Evolutionary conservation across 441 rosid genomes (phyloP).

Genomic region (Eutrema salsugineum): DNA sequence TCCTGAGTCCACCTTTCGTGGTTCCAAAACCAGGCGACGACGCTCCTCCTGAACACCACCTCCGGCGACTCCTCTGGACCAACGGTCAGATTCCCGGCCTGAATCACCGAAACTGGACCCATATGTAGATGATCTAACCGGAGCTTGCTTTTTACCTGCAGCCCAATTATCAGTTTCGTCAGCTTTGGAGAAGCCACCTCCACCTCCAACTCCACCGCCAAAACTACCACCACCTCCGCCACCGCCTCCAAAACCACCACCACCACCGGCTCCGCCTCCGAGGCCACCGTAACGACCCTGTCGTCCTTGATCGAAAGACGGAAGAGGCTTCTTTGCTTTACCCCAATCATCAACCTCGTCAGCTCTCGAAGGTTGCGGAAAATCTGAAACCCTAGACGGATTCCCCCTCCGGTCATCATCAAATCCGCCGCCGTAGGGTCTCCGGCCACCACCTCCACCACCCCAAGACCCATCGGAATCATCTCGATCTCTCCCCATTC

Average conservation of each 20-base stretch:
- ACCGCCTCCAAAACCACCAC: conserved; percentile 41
- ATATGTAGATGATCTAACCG: conserved; percentile 48
- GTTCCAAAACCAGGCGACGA: conserved; percentile 61
- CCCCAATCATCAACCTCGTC: conserved; percentile 86
- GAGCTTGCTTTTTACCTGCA: conserved; percentile 46
- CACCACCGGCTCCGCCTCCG: conserved; percentile 54
- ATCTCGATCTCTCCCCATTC: conserved; percentile 44
- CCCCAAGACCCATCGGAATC: conserved; percentile 55
- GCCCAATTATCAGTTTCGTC: conserved; percentile 53
- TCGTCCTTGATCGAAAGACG: conserved; percentile 52
- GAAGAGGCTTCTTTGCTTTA: conserved; percentile 44
- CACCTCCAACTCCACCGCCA: conserved; percentile 69
- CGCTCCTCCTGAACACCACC: conserved; percentile 61
- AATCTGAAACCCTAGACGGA: conserved; percentile 75
- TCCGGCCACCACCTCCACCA: conserved; percentile 40
- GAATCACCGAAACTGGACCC: conserved; percentile 67
- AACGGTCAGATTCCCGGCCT: conserved; percentile 60
- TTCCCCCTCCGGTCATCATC: conserved; percentile 73
- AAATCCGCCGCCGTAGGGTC: conserved; percentile 53
- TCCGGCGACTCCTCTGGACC: conserved; percentile 47
- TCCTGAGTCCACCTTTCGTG: conserved; percentile 49
- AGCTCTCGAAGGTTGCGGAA: conserved; percentile 70
- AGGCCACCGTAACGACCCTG: conserved; percentile 51
- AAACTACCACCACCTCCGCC: conserved; percentile 45
- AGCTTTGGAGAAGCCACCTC: conserved; percentile 41